These are phyloP conservation scores for Hemisphaericaspora nanyangensis DNA, from an alignment of 805 yeast species.

Conservation along the genomic window DNA sequence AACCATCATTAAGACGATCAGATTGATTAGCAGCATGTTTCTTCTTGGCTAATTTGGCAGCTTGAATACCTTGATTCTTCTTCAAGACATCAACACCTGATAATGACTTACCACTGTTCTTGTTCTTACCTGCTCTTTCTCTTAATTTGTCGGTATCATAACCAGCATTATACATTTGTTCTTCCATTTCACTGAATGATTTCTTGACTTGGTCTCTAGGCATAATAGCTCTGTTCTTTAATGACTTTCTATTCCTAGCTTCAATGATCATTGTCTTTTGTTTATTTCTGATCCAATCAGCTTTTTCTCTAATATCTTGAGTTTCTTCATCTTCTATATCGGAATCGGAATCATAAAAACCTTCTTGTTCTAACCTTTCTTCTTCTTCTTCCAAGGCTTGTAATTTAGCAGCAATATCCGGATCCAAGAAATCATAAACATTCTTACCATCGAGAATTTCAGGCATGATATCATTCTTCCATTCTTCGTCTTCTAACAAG, in stretches of 20 bases:
- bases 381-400: constrained; percentile 97
- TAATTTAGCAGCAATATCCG: constrained; percentile 89
- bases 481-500: constrained; percentile 88
- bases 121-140: constrained; percentile 40
- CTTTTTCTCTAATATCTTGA: constrained; percentile 76
- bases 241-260: constrained; percentile 79
- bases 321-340: constrained; percentile 54
- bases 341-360: constrained; percentile 86
- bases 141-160: constrained; percentile 71
- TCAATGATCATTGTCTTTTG: constrained; percentile 91
- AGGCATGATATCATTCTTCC: constrained; percentile 98
- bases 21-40: constrained; percentile 56
- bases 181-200: constrained; percentile 74
- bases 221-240: constrained; percentile 82
- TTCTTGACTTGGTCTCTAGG: constrained; percentile 86
- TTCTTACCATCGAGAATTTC: constrained; percentile 94
- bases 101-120: constrained; percentile 35
- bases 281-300: constrained; percentile 91
- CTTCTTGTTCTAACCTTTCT: constrained; percentile 87
- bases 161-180: constrained; percentile 85
- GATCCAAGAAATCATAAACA: constrained; percentile 95
- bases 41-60: constrained; percentile 41
- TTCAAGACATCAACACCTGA: constrained; percentile 81
- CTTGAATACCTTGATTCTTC: constrained; percentile 44
- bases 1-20: constrained; percentile 84